Conservation (phyloP, 1,284 basidiomycete species). For the Kwoniella shivajii region DNA sequence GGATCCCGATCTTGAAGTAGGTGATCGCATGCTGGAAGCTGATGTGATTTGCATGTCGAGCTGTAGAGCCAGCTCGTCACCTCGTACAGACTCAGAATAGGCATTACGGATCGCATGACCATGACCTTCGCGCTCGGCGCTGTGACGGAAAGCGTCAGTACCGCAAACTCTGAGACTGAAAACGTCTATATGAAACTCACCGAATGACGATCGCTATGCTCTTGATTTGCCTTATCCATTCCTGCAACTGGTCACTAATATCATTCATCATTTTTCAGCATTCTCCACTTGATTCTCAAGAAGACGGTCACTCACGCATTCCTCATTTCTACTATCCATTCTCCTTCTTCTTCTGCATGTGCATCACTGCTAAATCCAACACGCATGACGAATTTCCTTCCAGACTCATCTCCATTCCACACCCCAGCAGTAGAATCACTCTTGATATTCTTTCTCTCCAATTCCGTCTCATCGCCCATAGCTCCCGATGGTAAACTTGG, state of each 20-base stretch:
- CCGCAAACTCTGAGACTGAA: neutral
- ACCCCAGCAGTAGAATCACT: constrained; percentile 19
- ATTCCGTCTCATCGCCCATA: constrained; percentile 10
- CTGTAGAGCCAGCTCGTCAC: constrained; percentile 33
- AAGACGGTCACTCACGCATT: constrained; percentile 23
- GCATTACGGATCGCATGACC: constrained; percentile 31
- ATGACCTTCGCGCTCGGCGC: constrained; percentile 35
- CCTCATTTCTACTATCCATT: constrained; percentile 44
- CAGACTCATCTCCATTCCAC: constrained; percentile 18
- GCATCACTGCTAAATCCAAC: constrained; percentile 16
- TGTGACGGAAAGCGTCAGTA: constrained; percentile 1
- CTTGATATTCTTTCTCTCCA: constrained; percentile 19
- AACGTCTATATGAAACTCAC: constrained; percentile 10
- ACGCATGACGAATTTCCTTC: constrained; percentile 24
- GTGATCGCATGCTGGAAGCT: constrained; percentile 6
- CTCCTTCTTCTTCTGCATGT: constrained; percentile 16
- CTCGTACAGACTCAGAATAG: constrained; percentile 21
- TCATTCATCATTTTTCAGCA: neutral
- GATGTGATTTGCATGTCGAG: constrained; percentile 17
- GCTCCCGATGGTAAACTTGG: constrained; percentile 1
- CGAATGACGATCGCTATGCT: constrained; percentile 37
- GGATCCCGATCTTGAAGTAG: constrained; percentile 1
- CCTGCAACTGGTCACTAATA: constrained; percentile 30
- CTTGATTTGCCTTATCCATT: constrained; percentile 44
- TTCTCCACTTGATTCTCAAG: no score